phyloP scores from a whole-genome alignment of 2,329 filamentous ascomycete species.

The Colletotrichum sansevieriae region DNA sequence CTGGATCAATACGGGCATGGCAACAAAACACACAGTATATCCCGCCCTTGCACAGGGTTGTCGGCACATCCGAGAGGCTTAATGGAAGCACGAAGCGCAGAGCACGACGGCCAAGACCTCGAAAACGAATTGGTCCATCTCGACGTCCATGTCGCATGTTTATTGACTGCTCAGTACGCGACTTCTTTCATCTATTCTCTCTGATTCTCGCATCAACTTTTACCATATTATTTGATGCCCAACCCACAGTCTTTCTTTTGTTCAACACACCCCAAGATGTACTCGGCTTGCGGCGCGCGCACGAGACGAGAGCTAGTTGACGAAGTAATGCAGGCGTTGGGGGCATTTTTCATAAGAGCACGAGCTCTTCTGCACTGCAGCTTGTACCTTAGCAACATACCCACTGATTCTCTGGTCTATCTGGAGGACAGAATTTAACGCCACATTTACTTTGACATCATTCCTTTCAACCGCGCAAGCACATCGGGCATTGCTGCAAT shows the following conservation, averaged over 20 bases:
- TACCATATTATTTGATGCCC: constrained; percentile 32
- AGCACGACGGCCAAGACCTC: neutral
- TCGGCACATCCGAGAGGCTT: constrained; percentile 17
- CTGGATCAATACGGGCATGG: constrained; percentile 34
- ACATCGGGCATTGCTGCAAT: neutral
- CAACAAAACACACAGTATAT: constrained; percentile 40
- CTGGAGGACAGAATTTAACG: constrained; percentile 19
- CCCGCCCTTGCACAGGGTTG: constrained; percentile 13
- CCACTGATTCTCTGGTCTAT: constrained; percentile 23
- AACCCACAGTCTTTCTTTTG: constrained; percentile 32
- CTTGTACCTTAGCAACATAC: constrained; percentile 39
- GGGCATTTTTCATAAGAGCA: constrained; percentile 17
- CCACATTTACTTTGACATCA: constrained; percentile 16
- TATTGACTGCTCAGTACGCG: constrained; percentile 14
- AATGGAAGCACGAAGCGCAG: constrained; percentile 2
- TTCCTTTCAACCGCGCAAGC: neutral
- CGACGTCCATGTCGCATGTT: neutral
- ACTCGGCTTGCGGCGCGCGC: neutral
- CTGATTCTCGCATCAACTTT: constrained; percentile 32
- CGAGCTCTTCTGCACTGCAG: constrained; percentile 15
- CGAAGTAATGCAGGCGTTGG: constrained; percentile 29
- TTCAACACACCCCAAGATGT: constrained; percentile 14
- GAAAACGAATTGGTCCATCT: constrained; percentile 3
- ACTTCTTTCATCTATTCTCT: constrained; percentile 8
- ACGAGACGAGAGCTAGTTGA: constrained; percentile 17